Base-by-base conservation (phyloP, 2,329 filamentous ascomycete species). In the Colletotrichum simmondsii region DNA sequence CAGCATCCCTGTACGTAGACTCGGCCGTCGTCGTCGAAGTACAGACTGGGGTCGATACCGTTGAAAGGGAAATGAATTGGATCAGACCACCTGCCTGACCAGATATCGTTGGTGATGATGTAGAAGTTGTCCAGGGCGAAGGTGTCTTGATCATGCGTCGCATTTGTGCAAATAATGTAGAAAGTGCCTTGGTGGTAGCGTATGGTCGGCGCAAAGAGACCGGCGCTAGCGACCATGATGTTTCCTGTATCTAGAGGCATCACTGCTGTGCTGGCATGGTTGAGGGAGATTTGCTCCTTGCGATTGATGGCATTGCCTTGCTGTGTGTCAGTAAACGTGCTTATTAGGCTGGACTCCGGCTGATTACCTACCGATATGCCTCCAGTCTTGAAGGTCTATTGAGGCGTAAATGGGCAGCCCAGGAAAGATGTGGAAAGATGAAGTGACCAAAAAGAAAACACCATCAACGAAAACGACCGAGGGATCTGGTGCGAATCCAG, bases 361-460 rank as follows among this genome's bases (percentile, higher is more conserved):
- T 35, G 32, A 4, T 35, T 35, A 4, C 32, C 32, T 35, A 66
- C 77, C 75, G 3, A 81, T 78, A 52, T 80, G 78, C 54, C 77
- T 77, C 80, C 80, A 81, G 65, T 76, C 75, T 35, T 77, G 65
- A 3, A 83, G 74, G 63, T 83, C 79, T 24, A 77, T 78, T 5
- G 81, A 83, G 4, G 77, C 77, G 56, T 80, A 81, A n/a, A 80
- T 80, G 58, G 87, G 86, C 0, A 85, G 80, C 22, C 89, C 89
- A 0, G 90, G 84, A 75, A 91, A 91, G 6, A 90, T 85, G 76
- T 91, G 90, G 75, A 91, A 90, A 10, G 88, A 87, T 3, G 90
- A 88, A 76, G 89, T 89, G 72, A 90, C 86, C 53, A 80, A 76
- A 68, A 78, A 81, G 73, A 77, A 81, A 1, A 76, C 78, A 5